Evolutionary conservation across 106 monocot species (phyloP).

Genomic region (Xerophyta viscosa): DNA sequence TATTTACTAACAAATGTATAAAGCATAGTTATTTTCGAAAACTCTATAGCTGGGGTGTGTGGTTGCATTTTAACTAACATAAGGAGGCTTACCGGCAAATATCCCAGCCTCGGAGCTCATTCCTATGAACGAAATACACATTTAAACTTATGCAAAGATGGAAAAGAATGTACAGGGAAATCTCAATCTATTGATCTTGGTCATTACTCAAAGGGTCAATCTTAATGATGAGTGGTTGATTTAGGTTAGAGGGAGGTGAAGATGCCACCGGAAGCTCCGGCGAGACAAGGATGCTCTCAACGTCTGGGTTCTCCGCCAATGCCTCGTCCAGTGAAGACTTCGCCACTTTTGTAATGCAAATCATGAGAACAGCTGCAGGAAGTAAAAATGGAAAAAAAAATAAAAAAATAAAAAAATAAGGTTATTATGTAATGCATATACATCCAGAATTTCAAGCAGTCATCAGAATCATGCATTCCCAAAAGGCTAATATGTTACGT

Average conservation of each 20-base stretch:
- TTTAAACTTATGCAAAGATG: too few species aligned
- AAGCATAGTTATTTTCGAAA: too few species aligned
- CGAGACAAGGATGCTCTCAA: slow-evolving; percentile 38
- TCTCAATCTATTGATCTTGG: slow-evolving; percentile 13
- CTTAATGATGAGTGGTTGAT: slow-evolving; percentile 67
- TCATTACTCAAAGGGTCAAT: slow-evolving; percentile 36
- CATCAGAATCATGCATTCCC: too few species aligned
- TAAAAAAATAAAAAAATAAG: background rate
- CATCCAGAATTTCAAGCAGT: too few species aligned
- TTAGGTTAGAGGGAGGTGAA: slow-evolving; percentile 13
- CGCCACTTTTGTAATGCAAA: slow-evolving; percentile 79
- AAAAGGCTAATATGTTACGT: too few species aligned
- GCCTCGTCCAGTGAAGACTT: slow-evolving; percentile 81
- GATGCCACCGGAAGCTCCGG: slow-evolving; percentile 45
- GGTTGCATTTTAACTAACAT: too few species aligned
- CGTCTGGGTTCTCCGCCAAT: slow-evolving; percentile 63
- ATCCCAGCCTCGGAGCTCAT: too few species aligned
- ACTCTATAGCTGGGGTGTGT: too few species aligned
- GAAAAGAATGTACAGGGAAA: too few species aligned
- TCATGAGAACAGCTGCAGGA: slow-evolving; percentile 58
- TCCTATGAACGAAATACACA: too few species aligned
- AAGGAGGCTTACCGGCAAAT: too few species aligned
- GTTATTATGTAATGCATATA: background rate
- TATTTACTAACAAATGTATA: too few species aligned
- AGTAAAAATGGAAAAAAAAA: background rate